Evolutionary conservation across 2,329 filamentous ascomycete genomes (phyloP), one percentile per base, ranked within the genome.

Genomic region (Ophiostoma ips): DNA sequence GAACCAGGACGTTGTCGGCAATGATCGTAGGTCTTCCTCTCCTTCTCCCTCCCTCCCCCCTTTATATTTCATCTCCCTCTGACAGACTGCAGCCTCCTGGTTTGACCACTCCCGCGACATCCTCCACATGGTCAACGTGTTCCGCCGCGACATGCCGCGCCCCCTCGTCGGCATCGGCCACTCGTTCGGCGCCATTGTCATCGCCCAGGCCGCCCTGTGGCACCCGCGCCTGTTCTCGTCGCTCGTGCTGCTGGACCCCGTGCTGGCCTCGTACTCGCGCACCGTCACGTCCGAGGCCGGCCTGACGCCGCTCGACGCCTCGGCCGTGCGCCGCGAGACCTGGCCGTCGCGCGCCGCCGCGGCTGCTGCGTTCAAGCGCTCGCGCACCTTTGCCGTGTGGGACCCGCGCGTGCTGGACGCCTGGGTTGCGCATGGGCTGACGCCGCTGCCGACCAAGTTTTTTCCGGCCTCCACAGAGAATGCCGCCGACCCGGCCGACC

Each of bases 141-240:
- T 95, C 66, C 84, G 87, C 38, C 68, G 73, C 13, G 71, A 84
- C 54, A 88, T 92, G 75, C 83, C 85, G 12, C 83, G 84, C 1
- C 90, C 90, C 2, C 71, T 95, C 18, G 67, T 95, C 55, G 89
- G 86, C 51, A 66, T 96, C 28, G 90, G 87, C 15, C 90, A 96
- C 67, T 94, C 87, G 58, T 89, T 94, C 71, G 90, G 90, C 57
- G 88, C 76, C 56, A 78, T 77, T 61, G 77, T 84, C 52, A 72
- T 95, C 49, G 72, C 76, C 49, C 80, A 87, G 57, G 71, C 90
- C 15, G 71, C 85, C 5, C 69, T 90, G 11, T 74, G 87, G 57
- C 84, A 95, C 64, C 88, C 90, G 2, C 83, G 88, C 8, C 77
- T 95, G 18, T 73, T 95, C 55, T 76, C 80, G 54, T 76, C 78